Base-by-base conservation (phyloP, 169 alveolate genomes). In the Eimeria brunetti region DNA sequence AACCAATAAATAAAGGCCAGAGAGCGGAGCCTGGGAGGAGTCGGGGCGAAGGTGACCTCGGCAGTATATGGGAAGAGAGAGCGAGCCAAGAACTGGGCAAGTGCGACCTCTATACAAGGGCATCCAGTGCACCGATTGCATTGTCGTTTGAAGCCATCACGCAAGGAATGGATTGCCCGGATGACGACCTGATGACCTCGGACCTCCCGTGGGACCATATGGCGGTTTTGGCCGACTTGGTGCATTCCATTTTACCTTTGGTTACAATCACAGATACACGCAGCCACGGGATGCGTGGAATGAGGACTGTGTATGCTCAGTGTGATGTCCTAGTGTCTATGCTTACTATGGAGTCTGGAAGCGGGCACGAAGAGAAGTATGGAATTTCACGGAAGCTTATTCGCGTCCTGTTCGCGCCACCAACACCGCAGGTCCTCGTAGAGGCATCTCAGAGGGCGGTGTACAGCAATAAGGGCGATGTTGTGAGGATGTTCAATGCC, bases 341-440 rank as follows among this genome's bases (percentile, higher is more conserved):
- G 76, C 92, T 85, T 2, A 85, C 92, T 4, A 85, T 81, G 41
- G 92, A 81, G 38, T 38, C 76, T 8, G 44, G 44, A 18, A 85
- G 92, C 92, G 92, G 92, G 38, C 92, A 85, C 69, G 92, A 85
- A 51, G 71, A 22, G 81, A 85, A 85, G 92, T 85, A 85, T 27
- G 80, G 62, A 80, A 85, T 62, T 36, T 85, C 92, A 7, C 76
- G 60, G 58, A 85, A 62, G 41, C 80, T 85, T 2, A 85, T 85
- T 62, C 76, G 92, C 62, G 62, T 85, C 64, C 8, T 85, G 30
- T 56, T 85, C 51, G 92, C 92, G 60, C 92, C 92, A 18, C 92
- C 92, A 41, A 85, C 92, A 41, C 92, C 92, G 38, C 81, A 85
- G 49, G 80, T 85, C 71, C 92, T 80, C 62, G 60, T 85, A 60